Percentiles rank a stretch among this genome's conserved stretches.
These are phyloP conservation scores for Sphenostylis stenocarpa DNA, from an alignment of 306 rosid genomes.

Conservation along the genomic window DNA sequence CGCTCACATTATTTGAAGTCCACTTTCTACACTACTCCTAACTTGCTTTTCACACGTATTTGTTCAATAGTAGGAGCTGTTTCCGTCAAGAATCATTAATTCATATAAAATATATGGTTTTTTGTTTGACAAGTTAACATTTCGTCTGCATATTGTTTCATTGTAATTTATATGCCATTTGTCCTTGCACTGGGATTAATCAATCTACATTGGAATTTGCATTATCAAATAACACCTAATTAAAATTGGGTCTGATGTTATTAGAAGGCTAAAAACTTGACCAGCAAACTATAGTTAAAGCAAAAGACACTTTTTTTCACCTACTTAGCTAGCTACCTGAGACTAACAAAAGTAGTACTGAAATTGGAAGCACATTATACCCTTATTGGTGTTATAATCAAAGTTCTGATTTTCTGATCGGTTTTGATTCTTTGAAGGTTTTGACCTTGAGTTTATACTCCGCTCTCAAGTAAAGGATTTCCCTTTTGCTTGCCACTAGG, in stretches of 20 bases:
- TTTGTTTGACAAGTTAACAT: conserved; percentile 13
- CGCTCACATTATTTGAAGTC: conserved; percentile 57
- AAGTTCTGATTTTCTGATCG: conserved; percentile 37
- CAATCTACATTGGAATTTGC: conserved; percentile 19
- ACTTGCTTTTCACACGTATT: conserved; percentile 52
- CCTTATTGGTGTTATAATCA: conserved; percentile 28
- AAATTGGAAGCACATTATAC: conserved; percentile 19
- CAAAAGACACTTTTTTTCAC: neutral
- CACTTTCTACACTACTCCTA: conserved; percentile 55
- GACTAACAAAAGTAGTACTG: conserved; percentile 1
- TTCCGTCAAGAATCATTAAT: conserved; percentile 18
- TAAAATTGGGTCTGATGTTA: neutral
- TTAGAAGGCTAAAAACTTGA: conserved; percentile 14
- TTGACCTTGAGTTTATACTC: conserved; percentile 46
- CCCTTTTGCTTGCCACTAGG: conserved; percentile 60
- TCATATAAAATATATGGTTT: neutral
- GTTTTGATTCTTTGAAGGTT: conserved; percentile 38
- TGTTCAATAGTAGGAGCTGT: neutral
- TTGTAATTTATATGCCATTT: neutral
- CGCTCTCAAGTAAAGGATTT: conserved; percentile 56
- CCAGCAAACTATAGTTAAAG: conserved; percentile 17
- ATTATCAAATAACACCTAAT: conserved; percentile 6
- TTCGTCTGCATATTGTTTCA: conserved; percentile 13
- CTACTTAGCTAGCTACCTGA: conserved; percentile 16
- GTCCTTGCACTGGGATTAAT: conserved; percentile 21